Conservation (phyloP, 148 eudicot species). For the Chenopodium berlandieri region DNA sequence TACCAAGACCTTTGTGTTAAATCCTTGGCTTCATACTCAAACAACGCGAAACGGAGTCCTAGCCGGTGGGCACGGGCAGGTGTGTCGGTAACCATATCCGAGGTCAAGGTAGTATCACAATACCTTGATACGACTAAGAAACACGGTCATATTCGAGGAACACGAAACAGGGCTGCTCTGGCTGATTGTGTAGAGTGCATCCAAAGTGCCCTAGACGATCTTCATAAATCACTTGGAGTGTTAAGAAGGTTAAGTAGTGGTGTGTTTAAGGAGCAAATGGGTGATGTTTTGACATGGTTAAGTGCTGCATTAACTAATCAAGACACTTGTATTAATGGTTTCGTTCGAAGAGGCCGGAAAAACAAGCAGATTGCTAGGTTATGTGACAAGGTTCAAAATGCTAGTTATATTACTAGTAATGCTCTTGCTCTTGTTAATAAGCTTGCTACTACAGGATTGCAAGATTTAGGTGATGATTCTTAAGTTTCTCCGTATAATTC, state of each 20-base stretch:
- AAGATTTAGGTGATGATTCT: conserved; percentile 12
- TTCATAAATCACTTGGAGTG: conserved; percentile 42
- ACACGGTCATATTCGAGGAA: conserved; percentile 27
- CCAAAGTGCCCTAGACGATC: conserved; percentile 48
- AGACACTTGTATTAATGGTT: conserved; percentile 75
- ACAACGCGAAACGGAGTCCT: conserved; percentile 47
- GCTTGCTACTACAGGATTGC: conserved; percentile 32
- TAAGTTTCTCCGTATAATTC: not conserved
- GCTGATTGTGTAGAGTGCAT: conserved; percentile 62
- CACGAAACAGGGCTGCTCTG: conserved; percentile 40
- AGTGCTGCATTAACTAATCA: conserved; percentile 68
- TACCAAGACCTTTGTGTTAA: conserved; percentile 54
- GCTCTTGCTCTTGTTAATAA: conserved; percentile 71
- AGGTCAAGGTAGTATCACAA: conserved; percentile 38
- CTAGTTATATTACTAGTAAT: conserved; percentile 56
- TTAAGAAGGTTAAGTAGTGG: conserved; percentile 43
- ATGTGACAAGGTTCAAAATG: conserved; percentile 34
- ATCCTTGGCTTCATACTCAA: conserved; percentile 52
- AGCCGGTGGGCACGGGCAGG: conserved; percentile 63
- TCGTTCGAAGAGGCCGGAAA: conserved; percentile 21
- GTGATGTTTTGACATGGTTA: conserved; percentile 64
- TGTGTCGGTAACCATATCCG: conserved; percentile 61
- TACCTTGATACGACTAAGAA: conserved; percentile 27
- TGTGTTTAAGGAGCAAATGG: conserved; percentile 40
- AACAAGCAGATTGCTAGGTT: conserved; percentile 25